Evolutionary conservation across 306 rosid species (phyloP).

Genomic region (Prunus salicina): DNA sequence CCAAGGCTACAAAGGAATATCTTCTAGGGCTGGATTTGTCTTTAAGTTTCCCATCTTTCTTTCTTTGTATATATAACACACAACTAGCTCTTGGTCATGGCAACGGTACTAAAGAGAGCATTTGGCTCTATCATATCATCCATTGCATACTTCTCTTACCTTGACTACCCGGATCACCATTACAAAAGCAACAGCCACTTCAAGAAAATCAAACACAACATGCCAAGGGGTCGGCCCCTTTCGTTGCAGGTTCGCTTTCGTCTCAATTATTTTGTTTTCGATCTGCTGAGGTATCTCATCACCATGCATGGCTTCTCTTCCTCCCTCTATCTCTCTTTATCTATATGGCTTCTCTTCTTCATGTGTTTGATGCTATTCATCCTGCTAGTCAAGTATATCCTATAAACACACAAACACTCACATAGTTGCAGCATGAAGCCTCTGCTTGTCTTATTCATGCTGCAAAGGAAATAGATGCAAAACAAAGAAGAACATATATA

Average conservation of each 20-base stretch:
- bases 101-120: conserved; percentile 48
- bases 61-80: conserved; percentile 19
- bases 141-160: conserved; percentile 37
- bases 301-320: conserved; percentile 12
- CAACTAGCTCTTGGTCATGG: conserved; percentile 40
- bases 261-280: neutral
- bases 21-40: conserved; percentile 45
- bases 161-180: conserved; percentile 26
- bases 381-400: too few species aligned
- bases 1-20: conserved; percentile 57
- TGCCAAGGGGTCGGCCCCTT: conserved; percentile 78
- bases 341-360: neutral
- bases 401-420: neutral
- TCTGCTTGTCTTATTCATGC: neutral
- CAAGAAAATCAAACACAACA: conserved; percentile 41
- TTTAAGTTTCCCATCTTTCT: conserved; percentile 21
- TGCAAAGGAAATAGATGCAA: neutral
- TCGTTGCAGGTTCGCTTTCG: conserved; percentile 69
- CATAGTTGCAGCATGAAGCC: neutral
- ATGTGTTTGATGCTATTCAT: neutral
- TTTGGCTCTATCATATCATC: conserved; percentile 48
- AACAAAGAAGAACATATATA: neutral
- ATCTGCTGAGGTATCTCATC: neutral
- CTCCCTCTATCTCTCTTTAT: neutral
- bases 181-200: conserved; percentile 21